Evolutionary conservation across 2,329 filamentous ascomycete genomes (phyloP), one percentile per base, ranked within the genome.

Genomic region (Diplodia sapinea): DNA sequence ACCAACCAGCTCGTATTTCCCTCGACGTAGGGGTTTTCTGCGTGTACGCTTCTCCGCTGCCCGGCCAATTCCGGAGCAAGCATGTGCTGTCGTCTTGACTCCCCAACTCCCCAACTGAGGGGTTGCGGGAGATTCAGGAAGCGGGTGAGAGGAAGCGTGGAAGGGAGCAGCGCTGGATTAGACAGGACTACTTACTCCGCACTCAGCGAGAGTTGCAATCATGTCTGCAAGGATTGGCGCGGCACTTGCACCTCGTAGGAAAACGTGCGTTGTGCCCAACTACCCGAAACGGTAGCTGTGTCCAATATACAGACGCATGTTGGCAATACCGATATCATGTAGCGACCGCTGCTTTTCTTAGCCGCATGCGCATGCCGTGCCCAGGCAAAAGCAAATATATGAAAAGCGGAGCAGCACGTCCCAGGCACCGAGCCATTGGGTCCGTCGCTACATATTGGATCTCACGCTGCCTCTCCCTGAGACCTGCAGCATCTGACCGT

Each of bases 51-150:
- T 26, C 40, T 62, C 26, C 40, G 13, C 40, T 31, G 23, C 12
- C 59, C 59, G 59, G 59, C 59, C 59, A 20, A 12, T 51, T 51
- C 59, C 59, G 59, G 59, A 49, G 47, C 56, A 31, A 12, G 23
- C 56, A 38, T 38, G 12, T 38, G 47, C 36, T 38, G 36, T 38
- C 36, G 47, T 38, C 40, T n/a, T 38, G 59, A 26, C 59, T 51
- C 47, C 20, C 40, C 13, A 33, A 26, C 26, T 47, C 20, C n/a
- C 11, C 17, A 51, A 51, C 47, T 63, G 59, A 63, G 59, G 59
- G 59, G 59, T 51, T n/a, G 59, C 59, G 59, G 59, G 59, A 51
- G 52, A 36, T 38, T n/a, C 59, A 63, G 59, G 59, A 62, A 62
- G 43, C 59, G 59, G 59, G n/a, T 63, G 59, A 63, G 23, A 51